Base-by-base conservation (phyloP, 176 grass and related monocot genomes). In the Rhynchospora breviuscula region DNA sequence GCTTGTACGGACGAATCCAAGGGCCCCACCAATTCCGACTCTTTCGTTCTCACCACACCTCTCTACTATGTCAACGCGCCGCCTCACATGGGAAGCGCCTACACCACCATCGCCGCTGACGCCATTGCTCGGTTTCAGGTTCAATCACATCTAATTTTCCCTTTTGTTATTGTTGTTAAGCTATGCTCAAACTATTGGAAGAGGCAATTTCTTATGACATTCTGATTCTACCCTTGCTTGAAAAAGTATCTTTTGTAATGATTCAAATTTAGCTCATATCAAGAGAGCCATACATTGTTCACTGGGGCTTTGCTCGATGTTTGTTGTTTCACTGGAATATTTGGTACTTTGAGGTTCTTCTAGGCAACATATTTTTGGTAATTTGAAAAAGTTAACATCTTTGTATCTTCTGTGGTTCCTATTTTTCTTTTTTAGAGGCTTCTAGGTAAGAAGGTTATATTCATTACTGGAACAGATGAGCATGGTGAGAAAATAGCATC, bases 11-110 rank as follows among this genome's bases (percentile, higher is more conserved):
- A 77, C 49, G 73, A 77, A 47, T 49, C 80, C 56, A 79, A 87
- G 63, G 87, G 82, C 59, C 6, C 70, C 65, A 45, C 73, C 44
- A 82, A 61, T 22, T 84, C 73, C 69, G 65, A 69, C 84, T 67
- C 40, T 9, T 95, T 95, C 63, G 88, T 98, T 33, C 86, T 98
- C 57, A 98, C 95, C 35, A 98, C 92, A 19, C 95, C 95, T 25
- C 95, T 98, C 40, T 98, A 98, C 87, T 95, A 98, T 59, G 96
- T 98, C 73, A 98, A 98, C 54, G 92, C 95, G 0, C 92, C 92
- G 54, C 95, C 92, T 21, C 95, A 98, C 86, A 98, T 98, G 96
- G 96, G 96, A 33, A 98, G 96, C 77, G 96, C 96, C 10, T 98
- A 98, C 85, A 98, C 96, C 63, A 98, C 95, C 82, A 98, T 98